A percentile compares a stretch with the other conserved stretches of the same genome.
Conservation (phyloP, 208 protist species). For the Acanthamoeba royreba region DNA sequence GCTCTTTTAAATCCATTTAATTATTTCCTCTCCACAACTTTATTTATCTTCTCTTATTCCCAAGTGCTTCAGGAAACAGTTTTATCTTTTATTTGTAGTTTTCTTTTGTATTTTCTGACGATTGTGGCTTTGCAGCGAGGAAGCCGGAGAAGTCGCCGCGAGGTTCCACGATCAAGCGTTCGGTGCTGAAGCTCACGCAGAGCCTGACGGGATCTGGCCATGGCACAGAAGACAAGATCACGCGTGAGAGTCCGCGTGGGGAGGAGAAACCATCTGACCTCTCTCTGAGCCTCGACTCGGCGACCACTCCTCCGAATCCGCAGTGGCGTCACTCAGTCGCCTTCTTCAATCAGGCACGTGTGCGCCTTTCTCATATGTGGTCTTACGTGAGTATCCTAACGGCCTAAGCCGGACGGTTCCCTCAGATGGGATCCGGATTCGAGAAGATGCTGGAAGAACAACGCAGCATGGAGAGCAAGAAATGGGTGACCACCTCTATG, state of each 20-base stretch:
- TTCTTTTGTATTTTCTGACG: not conserved
- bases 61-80: too few relatives aligned
- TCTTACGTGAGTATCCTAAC: not conserved
- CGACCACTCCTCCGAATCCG: not conserved
- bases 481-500: not conserved
- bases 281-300: too few relatives aligned
- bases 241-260: not conserved
- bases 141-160: not conserved
- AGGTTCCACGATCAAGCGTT: not conserved
- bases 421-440: not conserved
- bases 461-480: not conserved
- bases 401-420: not conserved
- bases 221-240: not conserved
- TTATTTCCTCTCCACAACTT: not conserved
- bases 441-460: not conserved
- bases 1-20: not conserved
- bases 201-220: not conserved
- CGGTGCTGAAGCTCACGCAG: not conserved
- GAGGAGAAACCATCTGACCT: not conserved
- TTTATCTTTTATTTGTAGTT: not conserved
- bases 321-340: not conserved
- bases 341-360: not conserved
- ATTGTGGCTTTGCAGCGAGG: not conserved
- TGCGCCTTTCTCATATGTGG: not conserved
- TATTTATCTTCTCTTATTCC: not conserved